Conservation (phyloP, 1,284 basidiomycete species). For the Golubevia pallescens region DNA sequence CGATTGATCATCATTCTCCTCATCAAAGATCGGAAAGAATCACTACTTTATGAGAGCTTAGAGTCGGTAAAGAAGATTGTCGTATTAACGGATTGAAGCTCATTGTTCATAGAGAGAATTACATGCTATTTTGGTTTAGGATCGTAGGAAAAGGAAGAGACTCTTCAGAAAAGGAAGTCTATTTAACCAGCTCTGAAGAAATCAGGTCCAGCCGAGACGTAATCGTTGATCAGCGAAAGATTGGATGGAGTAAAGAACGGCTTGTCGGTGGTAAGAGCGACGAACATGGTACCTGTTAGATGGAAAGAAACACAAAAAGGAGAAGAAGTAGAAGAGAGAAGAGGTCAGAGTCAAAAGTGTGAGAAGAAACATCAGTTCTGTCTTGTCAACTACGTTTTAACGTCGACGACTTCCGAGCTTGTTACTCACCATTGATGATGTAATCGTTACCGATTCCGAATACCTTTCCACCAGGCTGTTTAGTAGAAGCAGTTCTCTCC, state of each 20-base stretch:
- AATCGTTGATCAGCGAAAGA: conserved; percentile 30
- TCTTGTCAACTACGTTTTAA: too few species aligned
- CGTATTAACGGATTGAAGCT: too few species aligned
- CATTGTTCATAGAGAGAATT: too few species aligned
- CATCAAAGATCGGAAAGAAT: too few species aligned
- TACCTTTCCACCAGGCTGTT: conserved; percentile 29
- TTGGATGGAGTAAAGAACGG: conserved; percentile 33
- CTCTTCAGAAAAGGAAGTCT: too few species aligned
- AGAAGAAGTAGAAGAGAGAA: neutral
- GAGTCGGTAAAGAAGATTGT: too few species aligned
- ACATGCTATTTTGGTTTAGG: too few species aligned
- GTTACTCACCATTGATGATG: conserved; percentile 3
- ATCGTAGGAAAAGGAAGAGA: too few species aligned
- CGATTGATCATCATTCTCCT: too few species aligned
- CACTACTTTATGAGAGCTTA: too few species aligned
- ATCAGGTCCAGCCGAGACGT: conserved; percentile 38
- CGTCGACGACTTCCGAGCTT: too few species aligned
- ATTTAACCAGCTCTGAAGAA: conserved; percentile 42
- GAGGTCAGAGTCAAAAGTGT: neutral
- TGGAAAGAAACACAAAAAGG: neutral
- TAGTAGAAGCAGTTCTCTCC: conserved; percentile 29
- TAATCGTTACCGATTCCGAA: conserved; percentile 12
- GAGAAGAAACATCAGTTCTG: neutral
- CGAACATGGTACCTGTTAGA: conserved; percentile 25
- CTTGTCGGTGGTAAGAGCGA: conserved; percentile 27